Conservation (phyloP, 2,329 filamentous ascomycete genomes). For the Fusarium sp. region DNA sequence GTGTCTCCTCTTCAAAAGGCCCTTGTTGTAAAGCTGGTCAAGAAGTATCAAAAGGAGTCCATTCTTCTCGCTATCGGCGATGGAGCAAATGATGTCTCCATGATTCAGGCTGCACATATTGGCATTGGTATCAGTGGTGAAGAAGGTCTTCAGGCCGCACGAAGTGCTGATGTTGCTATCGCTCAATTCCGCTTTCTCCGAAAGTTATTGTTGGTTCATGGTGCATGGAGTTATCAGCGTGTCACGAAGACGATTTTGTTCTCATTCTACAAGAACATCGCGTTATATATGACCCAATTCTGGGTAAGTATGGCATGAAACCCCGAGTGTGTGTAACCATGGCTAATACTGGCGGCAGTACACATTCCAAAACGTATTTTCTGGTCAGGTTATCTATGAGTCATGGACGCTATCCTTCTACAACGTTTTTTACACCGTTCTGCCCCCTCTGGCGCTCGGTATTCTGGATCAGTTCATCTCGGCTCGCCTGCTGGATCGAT, state of each 20-base stretch:
- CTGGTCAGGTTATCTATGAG: slow-evolving; percentile 97
- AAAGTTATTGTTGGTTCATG: slow-evolving; percentile 93
- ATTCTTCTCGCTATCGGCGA: slow-evolving; percentile 96
- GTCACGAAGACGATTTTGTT: slow-evolving; percentile 97
- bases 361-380: slow-evolving; percentile 98
- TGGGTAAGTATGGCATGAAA: slow-evolving; percentile 72
- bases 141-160: slow-evolving; percentile 94
- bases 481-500: slow-evolving; percentile 89
- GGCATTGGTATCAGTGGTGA: slow-evolving; percentile 97
- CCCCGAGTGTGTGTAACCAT: background rate
- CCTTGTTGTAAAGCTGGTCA: slow-evolving; percentile 96
- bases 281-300: slow-evolving; percentile 98
- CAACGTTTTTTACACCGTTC: slow-evolving; percentile 96
- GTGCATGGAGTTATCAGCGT: slow-evolving; percentile 96
- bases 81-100: slow-evolving; percentile 98
- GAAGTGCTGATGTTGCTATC: slow-evolving; percentile 95
- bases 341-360: slow-evolving; percentile 65
- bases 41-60: slow-evolving; percentile 86
- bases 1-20: slow-evolving; percentile 98
- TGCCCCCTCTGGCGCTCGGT: slow-evolving; percentile 92
- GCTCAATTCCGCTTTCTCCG: slow-evolving; percentile 94
- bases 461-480: slow-evolving; percentile 99
- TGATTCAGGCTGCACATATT: slow-evolving; percentile 99
- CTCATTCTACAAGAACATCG: slow-evolving; percentile 99
- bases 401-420: slow-evolving; percentile 99